Base-by-base conservation (phyloP, 1,139 yeast genomes). In the Saccharomyces hybrid region DNA sequence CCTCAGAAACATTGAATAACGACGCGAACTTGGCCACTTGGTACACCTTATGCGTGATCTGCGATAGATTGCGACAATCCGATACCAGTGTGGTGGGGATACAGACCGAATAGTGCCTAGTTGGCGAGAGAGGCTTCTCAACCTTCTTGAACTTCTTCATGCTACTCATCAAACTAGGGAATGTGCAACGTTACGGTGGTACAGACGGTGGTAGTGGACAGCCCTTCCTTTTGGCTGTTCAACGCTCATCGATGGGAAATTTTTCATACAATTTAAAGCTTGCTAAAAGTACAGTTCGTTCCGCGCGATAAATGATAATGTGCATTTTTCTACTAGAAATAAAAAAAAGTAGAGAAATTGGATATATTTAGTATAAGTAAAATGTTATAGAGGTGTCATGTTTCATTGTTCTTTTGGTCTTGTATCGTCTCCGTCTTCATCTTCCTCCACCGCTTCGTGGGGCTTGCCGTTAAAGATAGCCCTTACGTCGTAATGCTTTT, bases 21-120 rank as follows among this genome's bases (percentile, higher is more conserved):
- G 87, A 79, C 5, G 90, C 86, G 2, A 84, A 82, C 62, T 85
- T 81, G 21, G 96, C 93, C 28, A 90, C 77, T 69, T 88, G 95
- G 64, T 89, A 86, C 1, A 87, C 83, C 2, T 83, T 76, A 56
- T 79, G 75, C 0, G 96, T 88, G 12, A 81, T 82, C 68, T 89
- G 96, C 59, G 84, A 84, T 52, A 87, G 73, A 62, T 84, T 84
- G 54, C 72, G 72, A 52, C 91, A 86, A 68, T 81, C 80, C 14
- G 79, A 64, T 26, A 86, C 77, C 4, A 81, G 75, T 0, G 83
- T 75, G 1, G 89, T 79, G 2, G 93, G 88, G 42, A 88, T 75
- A 68, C 95, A 85, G 14, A 84, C 62, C 2, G 87, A 75, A 57
- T 75, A 75, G 58, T 70, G 70, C 38, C 68, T 54, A 4, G 55